Percentiles rank a stretch among this genome's conserved stretches.
Conservation (phyloP, 345 rosid genomes). For the Zanthoxylum bungeanum region DNA sequence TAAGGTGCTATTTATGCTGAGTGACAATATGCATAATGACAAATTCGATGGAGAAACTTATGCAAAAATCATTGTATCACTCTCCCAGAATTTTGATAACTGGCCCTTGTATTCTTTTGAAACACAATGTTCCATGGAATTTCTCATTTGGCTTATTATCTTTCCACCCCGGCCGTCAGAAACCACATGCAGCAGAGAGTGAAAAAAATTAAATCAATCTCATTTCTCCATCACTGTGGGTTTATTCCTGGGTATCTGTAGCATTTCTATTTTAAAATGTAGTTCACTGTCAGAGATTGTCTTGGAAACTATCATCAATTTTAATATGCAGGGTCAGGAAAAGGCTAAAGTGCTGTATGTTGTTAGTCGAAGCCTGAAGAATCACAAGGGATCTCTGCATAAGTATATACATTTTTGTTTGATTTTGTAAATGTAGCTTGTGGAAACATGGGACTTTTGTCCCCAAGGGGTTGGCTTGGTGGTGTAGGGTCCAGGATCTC, state of each 20-base stretch:
- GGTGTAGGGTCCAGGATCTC: no score
- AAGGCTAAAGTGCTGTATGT: not conserved
- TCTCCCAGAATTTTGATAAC: not conserved
- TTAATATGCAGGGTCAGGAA: not conserved
- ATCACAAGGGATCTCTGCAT: not conserved
- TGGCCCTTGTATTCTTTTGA: not conserved
- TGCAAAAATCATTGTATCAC: not conserved
- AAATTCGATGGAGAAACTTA: constrained; percentile 2
- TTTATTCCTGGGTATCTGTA: not conserved
- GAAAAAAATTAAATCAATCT: not conserved
- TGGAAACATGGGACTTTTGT: not conserved
- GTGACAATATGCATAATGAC: not conserved
- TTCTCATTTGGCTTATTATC: not conserved
- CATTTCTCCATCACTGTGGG: not conserved
- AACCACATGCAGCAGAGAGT: not conserved
- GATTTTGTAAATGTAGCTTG: constrained; percentile 15
- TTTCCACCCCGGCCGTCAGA: no score
- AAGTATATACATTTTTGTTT: not conserved
- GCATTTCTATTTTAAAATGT: not conserved
- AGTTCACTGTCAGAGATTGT: not conserved
- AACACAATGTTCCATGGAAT: not conserved
- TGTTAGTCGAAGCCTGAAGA: not conserved
- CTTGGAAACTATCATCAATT: not conserved
- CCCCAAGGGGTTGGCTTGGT: no score
- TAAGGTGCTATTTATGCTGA: constrained; percentile 21